Percentiles rank a stretch among this genome's conserved stretches.
Conservation (phyloP, 169 alveolate species). For the Perkinsus marinus region DNA sequence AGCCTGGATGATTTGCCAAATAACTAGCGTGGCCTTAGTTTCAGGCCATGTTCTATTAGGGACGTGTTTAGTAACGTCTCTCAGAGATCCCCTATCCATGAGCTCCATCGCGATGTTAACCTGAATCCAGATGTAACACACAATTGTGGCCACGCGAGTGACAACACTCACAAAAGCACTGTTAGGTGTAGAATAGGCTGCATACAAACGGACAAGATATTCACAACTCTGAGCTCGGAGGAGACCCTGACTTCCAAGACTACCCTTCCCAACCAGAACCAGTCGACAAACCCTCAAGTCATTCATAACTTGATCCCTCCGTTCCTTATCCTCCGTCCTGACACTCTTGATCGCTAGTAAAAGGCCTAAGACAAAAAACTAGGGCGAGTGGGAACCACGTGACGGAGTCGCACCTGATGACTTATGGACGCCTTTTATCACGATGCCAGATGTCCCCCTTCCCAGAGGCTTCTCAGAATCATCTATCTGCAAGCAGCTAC, state of each 20-base stretch:
- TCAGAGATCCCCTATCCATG: constrained; percentile 67
- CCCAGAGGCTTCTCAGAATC: neutral
- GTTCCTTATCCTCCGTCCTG: neutral
- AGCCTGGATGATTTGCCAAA: constrained; percentile 5
- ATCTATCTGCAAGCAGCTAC: neutral
- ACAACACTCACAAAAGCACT: constrained; percentile 39
- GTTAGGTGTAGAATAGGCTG: neutral
- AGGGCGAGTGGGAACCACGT: neutral
- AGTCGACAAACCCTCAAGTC: neutral
- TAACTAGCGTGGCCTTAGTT: constrained; percentile 19
- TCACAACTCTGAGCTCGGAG: neutral
- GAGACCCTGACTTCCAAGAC: neutral
- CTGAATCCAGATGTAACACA: neutral
- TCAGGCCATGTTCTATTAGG: constrained; percentile 46
- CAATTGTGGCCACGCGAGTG: too few relatives aligned
- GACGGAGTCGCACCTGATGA: neutral
- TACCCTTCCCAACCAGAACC: neutral
- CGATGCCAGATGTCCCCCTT: neutral
- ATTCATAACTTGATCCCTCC: neutral
- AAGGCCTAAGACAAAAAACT: neutral
- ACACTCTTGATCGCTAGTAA: neutral
- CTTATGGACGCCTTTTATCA: neutral
- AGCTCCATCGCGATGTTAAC: constrained; percentile 54
- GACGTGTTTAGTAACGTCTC: constrained; percentile 38
- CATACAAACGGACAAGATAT: neutral